Percentiles rank a stretch among this genome's conserved stretches.
Evolutionary conservation across 202 grass and related monocot species (phyloP).

Genomic region (Bolboschoenoplectus hybrid): DNA sequence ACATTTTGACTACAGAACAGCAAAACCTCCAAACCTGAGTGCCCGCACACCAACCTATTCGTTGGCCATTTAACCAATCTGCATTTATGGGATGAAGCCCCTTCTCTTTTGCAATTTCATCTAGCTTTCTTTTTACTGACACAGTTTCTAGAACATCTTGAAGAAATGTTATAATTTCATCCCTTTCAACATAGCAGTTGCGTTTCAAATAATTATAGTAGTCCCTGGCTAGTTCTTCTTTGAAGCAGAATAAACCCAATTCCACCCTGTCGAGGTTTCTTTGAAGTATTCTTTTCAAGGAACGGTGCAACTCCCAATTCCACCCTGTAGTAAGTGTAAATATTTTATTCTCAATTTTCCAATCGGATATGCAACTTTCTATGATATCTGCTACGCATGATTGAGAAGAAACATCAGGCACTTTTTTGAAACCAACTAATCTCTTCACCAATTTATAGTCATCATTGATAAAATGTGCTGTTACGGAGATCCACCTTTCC

Average conservation of each 20-base stretch:
- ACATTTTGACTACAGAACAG: background rate
- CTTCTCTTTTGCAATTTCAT: background rate
- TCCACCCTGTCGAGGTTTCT: too few relatives aligned
- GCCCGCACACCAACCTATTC: too few relatives aligned
- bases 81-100: background rate
- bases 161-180: background rate
- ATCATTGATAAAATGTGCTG: slow-evolving; percentile 12
- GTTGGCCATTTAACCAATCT: background rate
- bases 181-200: background rate
- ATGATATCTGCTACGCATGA: background rate
- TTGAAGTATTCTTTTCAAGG: too few relatives aligned
- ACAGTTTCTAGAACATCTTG: background rate
- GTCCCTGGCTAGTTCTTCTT: background rate
- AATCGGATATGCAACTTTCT: background rate
- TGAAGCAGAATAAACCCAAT: too few relatives aligned
- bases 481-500: background rate
- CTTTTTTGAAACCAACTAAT: background rate
- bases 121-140: background rate
- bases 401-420: background rate
- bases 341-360: slow-evolving; percentile 19
- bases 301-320: too few relatives aligned
- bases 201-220: background rate
- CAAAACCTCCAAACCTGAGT: background rate
- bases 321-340: too few relatives aligned
- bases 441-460: background rate